A percentile compares a stretch with the other conserved stretches of the same genome.
These are phyloP conservation scores for Croton setiger DNA, from an alignment of 441 rosid species.

Conservation along the genomic window DNA sequence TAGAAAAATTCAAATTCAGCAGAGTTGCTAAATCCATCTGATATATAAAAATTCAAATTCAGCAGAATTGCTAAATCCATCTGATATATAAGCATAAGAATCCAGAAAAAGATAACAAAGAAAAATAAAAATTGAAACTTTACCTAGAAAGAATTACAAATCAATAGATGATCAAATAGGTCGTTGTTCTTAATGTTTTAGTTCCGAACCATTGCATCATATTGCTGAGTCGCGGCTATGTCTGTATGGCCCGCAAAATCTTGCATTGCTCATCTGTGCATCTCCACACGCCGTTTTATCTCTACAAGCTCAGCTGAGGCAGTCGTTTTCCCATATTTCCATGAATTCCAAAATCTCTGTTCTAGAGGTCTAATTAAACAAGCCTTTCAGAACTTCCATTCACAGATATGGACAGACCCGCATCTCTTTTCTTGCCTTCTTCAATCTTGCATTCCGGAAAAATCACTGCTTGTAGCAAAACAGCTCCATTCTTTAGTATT, in stretches of 20 bases:
- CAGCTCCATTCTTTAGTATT: conserved; percentile 66
- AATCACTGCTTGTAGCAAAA: conserved; percentile 41
- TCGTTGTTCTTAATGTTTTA: too few relatives aligned
- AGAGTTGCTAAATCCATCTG: too few relatives aligned
- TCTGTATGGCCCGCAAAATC: background rate
- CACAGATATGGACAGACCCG: conserved; percentile 60
- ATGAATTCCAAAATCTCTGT: conserved; percentile 45
- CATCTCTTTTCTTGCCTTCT: conserved; percentile 56
- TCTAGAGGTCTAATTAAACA: conserved; percentile 47
- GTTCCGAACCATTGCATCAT: background rate
- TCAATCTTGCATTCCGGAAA: conserved; percentile 42
- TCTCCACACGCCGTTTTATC: background rate
- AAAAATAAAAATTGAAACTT: too few relatives aligned
- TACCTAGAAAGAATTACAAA: too few relatives aligned
- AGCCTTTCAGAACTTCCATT: conserved; percentile 45
- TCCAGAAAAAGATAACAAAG: too few relatives aligned
- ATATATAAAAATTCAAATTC: too few relatives aligned
- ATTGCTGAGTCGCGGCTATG: background rate
- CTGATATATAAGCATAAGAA: too few relatives aligned
- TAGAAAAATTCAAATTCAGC: too few relatives aligned
- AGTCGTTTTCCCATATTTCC: background rate
- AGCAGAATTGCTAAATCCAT: too few relatives aligned
- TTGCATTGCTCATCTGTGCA: background rate
- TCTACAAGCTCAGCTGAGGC: conserved; percentile 11
- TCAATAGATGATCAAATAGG: too few relatives aligned